These are phyloP conservation scores for Trichoderma simmonsii DNA, from an alignment of 2,329 filamentous ascomycete genomes.

Conservation along the genomic window DNA sequence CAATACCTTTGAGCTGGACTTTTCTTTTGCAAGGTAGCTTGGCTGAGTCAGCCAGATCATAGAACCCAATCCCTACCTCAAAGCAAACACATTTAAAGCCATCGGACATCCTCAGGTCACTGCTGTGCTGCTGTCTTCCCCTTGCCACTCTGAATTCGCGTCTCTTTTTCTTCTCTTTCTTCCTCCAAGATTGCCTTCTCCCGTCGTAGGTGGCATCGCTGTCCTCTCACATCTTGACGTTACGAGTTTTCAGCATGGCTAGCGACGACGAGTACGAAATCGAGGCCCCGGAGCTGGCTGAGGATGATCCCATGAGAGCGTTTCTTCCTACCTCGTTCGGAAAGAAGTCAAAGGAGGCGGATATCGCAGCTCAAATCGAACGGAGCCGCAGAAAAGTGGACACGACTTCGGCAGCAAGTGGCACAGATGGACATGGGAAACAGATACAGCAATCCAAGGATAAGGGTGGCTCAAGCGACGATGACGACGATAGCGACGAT, in stretches of 20 bases:
- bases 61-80: neutral
- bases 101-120: neutral
- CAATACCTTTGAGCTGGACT: neutral
- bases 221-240: conserved; percentile 13
- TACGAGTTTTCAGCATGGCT: conserved; percentile 44
- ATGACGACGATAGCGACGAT: conserved; percentile 43
- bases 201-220: neutral
- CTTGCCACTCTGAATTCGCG: conserved; percentile 19
- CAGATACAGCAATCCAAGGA: conserved; percentile 21
- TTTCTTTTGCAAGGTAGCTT: neutral
- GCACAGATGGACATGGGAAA: conserved; percentile 20
- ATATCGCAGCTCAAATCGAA: conserved; percentile 78
- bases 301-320: conserved; percentile 67
- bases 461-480: conserved; percentile 40
- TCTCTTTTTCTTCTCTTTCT: conserved; percentile 12
- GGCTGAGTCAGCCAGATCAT: neutral
- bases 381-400: conserved; percentile 61
- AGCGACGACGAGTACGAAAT: conserved; percentile 60
- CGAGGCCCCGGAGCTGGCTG: conserved; percentile 51
- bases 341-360: conserved; percentile 69
- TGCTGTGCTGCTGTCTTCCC: neutral
- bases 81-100: neutral
- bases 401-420: conserved; percentile 3
- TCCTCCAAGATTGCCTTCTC: neutral
- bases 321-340: conserved; percentile 84